These are phyloP conservation scores for Populus ilicifolia DNA, from an alignment of 345 rosid genomes.

Conservation along the genomic window DNA sequence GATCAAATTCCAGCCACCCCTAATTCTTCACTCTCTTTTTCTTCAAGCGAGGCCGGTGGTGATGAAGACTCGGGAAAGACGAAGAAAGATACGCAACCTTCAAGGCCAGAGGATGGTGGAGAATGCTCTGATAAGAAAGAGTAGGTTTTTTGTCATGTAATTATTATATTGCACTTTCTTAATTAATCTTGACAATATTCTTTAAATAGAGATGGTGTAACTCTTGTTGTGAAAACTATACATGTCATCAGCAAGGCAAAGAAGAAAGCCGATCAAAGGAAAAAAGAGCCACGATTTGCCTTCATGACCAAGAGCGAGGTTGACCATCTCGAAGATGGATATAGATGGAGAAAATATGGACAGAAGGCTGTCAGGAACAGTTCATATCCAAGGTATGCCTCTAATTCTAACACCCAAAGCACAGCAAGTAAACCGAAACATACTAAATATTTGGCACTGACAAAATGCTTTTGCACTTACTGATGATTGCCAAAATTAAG, in stretches of 20 bases:
- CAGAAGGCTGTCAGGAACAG: conserved; percentile 38
- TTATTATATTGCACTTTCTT: too few species aligned
- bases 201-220: conserved; percentile 1
- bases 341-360: conserved; percentile 37
- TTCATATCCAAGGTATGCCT: conserved; percentile 31
- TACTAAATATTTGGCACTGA: neutral
- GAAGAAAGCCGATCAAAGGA: conserved; percentile 27
- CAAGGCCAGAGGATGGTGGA: conserved; percentile 18
- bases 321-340: conserved; percentile 39
- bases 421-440: neutral
- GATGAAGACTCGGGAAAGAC: conserved; percentile 17
- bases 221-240: too few species aligned
- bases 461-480: neutral
- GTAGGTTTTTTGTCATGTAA: conserved; percentile 8
- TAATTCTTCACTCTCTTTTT: conserved; percentile 32
- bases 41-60: conserved; percentile 32
- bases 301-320: conserved; percentile 39
- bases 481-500: neutral
- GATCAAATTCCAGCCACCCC: conserved; percentile 17
- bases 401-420: conserved; percentile 17
- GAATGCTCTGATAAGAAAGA: conserved; percentile 24
- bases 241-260: conserved; percentile 13
- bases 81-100: conserved; percentile 7
- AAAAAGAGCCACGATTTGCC: conserved; percentile 30
- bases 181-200: neutral